Evolutionary conservation across 106 monocot species (phyloP), one percentile per base, ranked within the genome.

Genomic region (Allium cepa): DNA sequence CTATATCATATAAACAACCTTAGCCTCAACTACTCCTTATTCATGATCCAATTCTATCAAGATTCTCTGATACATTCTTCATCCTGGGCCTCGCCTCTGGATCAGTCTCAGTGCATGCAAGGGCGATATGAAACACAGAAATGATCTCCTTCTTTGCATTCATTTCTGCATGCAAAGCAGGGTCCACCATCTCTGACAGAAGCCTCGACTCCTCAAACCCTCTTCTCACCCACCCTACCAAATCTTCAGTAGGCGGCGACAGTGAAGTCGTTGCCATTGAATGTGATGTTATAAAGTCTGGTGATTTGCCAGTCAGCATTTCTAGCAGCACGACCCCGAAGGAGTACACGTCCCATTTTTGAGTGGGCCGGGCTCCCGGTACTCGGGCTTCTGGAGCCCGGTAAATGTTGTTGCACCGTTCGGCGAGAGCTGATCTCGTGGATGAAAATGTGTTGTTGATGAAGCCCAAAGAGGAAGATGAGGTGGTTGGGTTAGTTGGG

Each of bases 261-360:
- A 78, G 49, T 3, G 88, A 61, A 0, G 83, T 60, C 12, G 83
- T 18, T 1, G 83, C 58, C 2, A 77, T 49, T 56, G 46, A 17
- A 11, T 12, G 46, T 3, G 56, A 18, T 22, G 58, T 47, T 60
- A 51, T 62, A 27, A n/a, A 58, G 26, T 70, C 59, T 4, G 79
- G 45, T 45, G 66, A 74, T 51, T 84, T 64, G 66, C 94, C 95
- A 8, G 95, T 88, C 27, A 96, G 66, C 68, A 96, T 26, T 74
- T 96, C 95, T 10, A 91, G 64, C 46, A 96, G 56, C 27, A 96
- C 79, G 8, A 91, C 69, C 10, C 95, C 95, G 26, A 88, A 88
- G 26, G 95, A 83, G 74, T 79, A 95, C 8, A 95, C 91, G 46
- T 95, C 94, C 83, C 83, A 91, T 67, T 83, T 90, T 60, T 90